Percentiles rank a stretch among this genome's conserved stretches.
phyloP scores from a whole-genome alignment of 331 rosid species.

The Rhamnella rubrinervis region DNA sequence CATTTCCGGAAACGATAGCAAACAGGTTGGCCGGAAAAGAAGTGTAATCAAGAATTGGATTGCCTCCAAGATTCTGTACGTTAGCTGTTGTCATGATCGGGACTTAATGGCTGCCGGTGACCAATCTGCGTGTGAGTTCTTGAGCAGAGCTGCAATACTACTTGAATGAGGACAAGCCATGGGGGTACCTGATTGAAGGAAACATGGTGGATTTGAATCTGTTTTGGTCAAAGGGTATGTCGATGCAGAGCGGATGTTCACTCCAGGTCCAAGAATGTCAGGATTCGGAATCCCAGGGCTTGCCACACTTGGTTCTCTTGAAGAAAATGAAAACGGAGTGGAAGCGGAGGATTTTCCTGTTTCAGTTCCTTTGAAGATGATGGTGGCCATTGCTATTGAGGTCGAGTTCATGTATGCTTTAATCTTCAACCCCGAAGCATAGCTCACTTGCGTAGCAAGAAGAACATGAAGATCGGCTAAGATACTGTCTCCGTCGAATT shows the following conservation, averaged over 20 bases:
- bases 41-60: slow-evolving; percentile 40
- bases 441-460: slow-evolving; percentile 43
- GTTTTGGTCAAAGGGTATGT: slow-evolving; percentile 28
- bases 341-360: slow-evolving; percentile 43
- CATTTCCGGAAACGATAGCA: slow-evolving; percentile 58
- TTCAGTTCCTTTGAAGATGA: slow-evolving; percentile 52
- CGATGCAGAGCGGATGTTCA: slow-evolving; percentile 69
- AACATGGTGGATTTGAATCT: slow-evolving; percentile 23
- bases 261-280: slow-evolving; percentile 63
- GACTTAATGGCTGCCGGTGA: slow-evolving; percentile 66
- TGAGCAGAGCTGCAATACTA: slow-evolving; percentile 65
- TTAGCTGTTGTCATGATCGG: slow-evolving; percentile 55
- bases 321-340: slow-evolving; percentile 48
- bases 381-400: slow-evolving; percentile 40
- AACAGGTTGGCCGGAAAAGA: slow-evolving; percentile 39
- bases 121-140: slow-evolving; percentile 66
- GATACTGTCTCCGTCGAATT: slow-evolving; percentile 14
- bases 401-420: slow-evolving; percentile 48
- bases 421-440: slow-evolving; percentile 33
- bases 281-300: slow-evolving; percentile 68
- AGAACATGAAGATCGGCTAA: slow-evolving; percentile 42
- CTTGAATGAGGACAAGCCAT: slow-evolving; percentile 71
- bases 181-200: slow-evolving; percentile 55
- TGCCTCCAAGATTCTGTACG: slow-evolving; percentile 30
- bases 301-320: slow-evolving; percentile 51